Percentiles rank a stretch among this genome's conserved stretches.
Evolutionary conservation across 805 yeast species (phyloP).

Genomic region (Metschnikowia dekortorum): DNA sequence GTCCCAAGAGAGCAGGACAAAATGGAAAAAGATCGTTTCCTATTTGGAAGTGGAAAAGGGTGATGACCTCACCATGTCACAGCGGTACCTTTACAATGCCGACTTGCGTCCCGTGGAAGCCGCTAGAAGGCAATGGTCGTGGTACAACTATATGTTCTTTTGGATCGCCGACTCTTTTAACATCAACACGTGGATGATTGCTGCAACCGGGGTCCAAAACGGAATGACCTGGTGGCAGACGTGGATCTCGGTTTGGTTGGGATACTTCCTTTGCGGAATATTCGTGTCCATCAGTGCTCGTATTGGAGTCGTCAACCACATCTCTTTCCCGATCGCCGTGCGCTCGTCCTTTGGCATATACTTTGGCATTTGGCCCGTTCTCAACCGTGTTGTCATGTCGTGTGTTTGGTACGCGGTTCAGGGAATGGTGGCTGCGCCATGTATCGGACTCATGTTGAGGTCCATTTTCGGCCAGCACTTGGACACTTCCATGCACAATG

Average conservation of each 20-base stretch:
- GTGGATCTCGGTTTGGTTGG: conserved; percentile 87
- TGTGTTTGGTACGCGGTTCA: conserved; percentile 88
- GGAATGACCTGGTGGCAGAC: conserved; percentile 86
- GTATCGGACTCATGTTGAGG: conserved; percentile 64
- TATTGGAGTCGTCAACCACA: conserved; percentile 75
- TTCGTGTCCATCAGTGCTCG: conserved; percentile 72
- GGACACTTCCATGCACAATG: conserved; percentile 59
- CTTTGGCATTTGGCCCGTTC: conserved; percentile 84
- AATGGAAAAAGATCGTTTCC: conserved; percentile 10
- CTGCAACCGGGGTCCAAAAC: conserved; percentile 70
- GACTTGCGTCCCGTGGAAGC: conserved; percentile 79
- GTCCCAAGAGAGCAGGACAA: conserved; percentile 64
- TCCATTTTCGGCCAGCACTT: conserved; percentile 66
- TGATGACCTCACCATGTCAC: conserved; percentile 47
- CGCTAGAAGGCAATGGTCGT: conserved; percentile 74
- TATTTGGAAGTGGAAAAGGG: conserved; percentile 30
- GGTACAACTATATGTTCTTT: conserved; percentile 74
- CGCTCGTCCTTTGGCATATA: conserved; percentile 83
- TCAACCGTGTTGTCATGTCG: conserved; percentile 85
- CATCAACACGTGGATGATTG: conserved; percentile 88
- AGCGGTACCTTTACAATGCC: conserved; percentile 64
- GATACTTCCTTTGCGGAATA: conserved; percentile 64
- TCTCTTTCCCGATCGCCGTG: conserved; percentile 78
- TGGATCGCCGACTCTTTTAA: conserved; percentile 92
- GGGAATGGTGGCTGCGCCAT: conserved; percentile 78